Base-by-base conservation (phyloP, 768 basidiomycete species). In the Pleurotus pulmonarius region DNA sequence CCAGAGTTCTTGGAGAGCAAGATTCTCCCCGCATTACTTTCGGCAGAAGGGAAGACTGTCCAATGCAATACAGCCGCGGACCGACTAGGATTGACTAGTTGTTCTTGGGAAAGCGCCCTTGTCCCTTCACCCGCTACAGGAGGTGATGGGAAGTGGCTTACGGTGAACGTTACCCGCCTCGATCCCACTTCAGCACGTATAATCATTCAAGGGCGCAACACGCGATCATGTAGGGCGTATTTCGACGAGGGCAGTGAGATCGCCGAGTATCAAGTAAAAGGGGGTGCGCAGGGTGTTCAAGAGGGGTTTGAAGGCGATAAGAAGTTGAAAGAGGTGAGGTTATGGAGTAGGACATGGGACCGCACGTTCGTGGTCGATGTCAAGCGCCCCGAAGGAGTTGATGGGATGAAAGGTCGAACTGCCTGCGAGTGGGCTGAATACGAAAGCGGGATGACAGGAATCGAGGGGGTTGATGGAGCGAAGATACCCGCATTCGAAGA, bases 361-460 rank as follows among this genome's bases (percentile, higher is more conserved):
- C 71, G 72, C 46, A 67, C 65, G 59, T 83, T 83, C 56, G 70
- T 70, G 25, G 79, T 83, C 13, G 69, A 75, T 45, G 68, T 81
- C 22, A 70, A 69, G 37, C 79, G 78, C 71, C 63, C 71, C 39
- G 49, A 38, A 13, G 59, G 45, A 24, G n/a, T 26, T 26, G 22
- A 58, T 47, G 45, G 46, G 29, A 46, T 67, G 22, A 79, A 74
- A 38, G 74, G 76, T 5, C 73, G 60, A 2, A 61, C 79, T 41
- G 79, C 74, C n/a, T 85, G 83, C 49, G 74, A 73, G 53, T 85
- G 82, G 79, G 74, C 77, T 12, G 83, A 85, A 63, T 78, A 79
- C 58, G 73, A 77, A 61, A 74, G 75, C 59, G 78, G 64, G 53
- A 74, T 67, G 34, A 62, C 73, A 39, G 78, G 77, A 4, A 66